Percentiles rank a stretch among this genome's conserved stretches.
Conservation (phyloP, 768 basidiomycete species). For the Neoboletus subvelutipes region DNA sequence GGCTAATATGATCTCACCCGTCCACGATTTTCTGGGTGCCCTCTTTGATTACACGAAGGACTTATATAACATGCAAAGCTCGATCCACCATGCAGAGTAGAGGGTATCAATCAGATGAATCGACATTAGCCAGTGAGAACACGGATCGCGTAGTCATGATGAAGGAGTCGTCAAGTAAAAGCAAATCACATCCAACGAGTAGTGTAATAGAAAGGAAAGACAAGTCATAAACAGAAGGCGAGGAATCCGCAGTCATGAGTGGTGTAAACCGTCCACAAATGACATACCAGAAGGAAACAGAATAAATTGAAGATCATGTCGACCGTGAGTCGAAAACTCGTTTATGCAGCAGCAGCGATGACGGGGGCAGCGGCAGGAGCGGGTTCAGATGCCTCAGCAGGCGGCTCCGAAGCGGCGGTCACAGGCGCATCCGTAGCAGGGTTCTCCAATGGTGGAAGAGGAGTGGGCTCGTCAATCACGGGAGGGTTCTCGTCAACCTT, state of each 20-base stretch:
- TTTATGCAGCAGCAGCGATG: constrained; percentile 81
- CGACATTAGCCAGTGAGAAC: constrained; percentile 66
- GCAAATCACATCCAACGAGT: constrained; percentile 60
- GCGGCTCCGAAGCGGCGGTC: constrained; percentile 35
- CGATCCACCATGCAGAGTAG: constrained; percentile 32
- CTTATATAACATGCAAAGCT: constrained; percentile 33
- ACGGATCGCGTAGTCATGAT: constrained; percentile 64
- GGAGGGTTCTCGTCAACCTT: constrained; percentile 91
- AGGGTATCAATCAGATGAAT: constrained; percentile 62
- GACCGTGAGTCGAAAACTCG: constrained; percentile 34
- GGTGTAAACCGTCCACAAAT: constrained; percentile 38
- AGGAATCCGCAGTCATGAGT: constrained; percentile 38
- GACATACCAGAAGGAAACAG: constrained; percentile 34
- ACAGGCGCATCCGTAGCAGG: constrained; percentile 54
- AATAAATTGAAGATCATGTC: constrained; percentile 42
- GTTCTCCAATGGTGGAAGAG: constrained; percentile 83
- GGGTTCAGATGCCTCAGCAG: constrained; percentile 36
- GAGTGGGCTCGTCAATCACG: constrained; percentile 79
- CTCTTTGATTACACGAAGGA: constrained; percentile 34
- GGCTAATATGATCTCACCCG: background rate
- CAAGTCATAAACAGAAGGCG: constrained; percentile 35
- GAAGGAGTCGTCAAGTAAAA: constrained; percentile 56
- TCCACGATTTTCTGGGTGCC: constrained; percentile 2
- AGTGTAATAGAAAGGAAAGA: constrained; percentile 38
- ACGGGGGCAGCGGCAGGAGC: constrained; percentile 57